Evolutionary conservation across 129 eudicot species (phyloP), one percentile per base, ranked within the genome.

Genomic region (Tagetes patula): DNA sequence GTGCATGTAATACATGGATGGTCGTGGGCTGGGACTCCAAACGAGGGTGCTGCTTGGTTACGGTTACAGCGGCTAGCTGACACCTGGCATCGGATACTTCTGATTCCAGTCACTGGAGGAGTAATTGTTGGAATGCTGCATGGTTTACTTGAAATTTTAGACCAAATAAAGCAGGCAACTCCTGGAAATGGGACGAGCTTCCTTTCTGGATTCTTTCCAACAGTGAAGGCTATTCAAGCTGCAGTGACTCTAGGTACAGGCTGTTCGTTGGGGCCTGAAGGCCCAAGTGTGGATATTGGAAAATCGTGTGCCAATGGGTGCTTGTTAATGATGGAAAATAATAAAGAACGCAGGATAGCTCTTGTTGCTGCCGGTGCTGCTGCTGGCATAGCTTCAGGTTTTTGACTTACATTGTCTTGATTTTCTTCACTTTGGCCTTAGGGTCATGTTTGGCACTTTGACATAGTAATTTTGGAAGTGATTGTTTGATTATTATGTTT

Each of bases 1-100:
- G 99, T 88, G 65, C 99, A 94, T 82, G 82, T 90, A 66, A 79
- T 94, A 86, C 99, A 90, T 85, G 97, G 92, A 80, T 90, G 97
- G 97, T 96, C 90, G 20, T 94, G 99, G 99, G 99, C 99, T 60
- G 99, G 99, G 65, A 94, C 99, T 45, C 99, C 99, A 50, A 88
- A 90, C 11, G 99, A 94, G 69, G 99, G 99, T 70, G 99, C 99
- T 79, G 96, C 99, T 66, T 94, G 99, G 99, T 88, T 94, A 41
- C 91, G 97, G 13, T 62, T 94, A 71, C 97, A 94, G 77, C 83
- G 94, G 67, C 72, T 90, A 71, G 96, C 91, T 45, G 99, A 90
- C 79, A 94, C 99, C 2, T 94, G 99, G 99, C 99, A 94, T 74
- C 82, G 99, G 70, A 90, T 90, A 46, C 99, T 94, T 80, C 60